Evolutionary conservation across 176 grass and related monocot species (phyloP), one percentile per base, ranked within the genome.

Genomic region (Chrysopogon serrulatus): DNA sequence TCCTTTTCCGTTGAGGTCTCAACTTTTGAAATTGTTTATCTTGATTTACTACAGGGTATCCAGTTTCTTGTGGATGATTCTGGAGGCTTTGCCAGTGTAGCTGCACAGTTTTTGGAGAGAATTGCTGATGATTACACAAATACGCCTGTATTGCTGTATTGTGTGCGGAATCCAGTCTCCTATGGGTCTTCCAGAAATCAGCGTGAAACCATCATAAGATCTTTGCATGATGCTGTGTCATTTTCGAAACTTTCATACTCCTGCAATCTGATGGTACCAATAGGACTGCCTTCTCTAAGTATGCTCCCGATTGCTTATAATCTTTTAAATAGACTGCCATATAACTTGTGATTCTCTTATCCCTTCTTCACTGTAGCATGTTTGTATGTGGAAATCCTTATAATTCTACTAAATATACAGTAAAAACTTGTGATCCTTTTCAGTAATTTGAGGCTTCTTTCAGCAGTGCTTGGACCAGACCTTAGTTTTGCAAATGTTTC

Each of bases 71-170:
- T 96, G 48, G 88, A 90, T 15, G 88, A 90, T 80, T 90, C 84
- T 28, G 88, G 88, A 74, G 88, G 88, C 8, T 99, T 99, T 93
- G 92, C 93, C 45, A 85, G 62, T 59, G 70, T 94, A 40, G 91
- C 89, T 87, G 88, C 83, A 71, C 83, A 91, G 48, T 90, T 85
- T 88, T 86, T 94, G 82, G 93, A 99, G 87, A 94, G 83, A 69
- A 87, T 96, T 54, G 87, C 85, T 43, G 96, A 98, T 95, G 93
- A 99, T 82, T 99, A 99, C 65, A 81, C 96, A 84, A 96, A 94
- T 72, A 81, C 77, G 67, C 96, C 87, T 74, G 89, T 99, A 51
- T 81, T 99, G 82, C 78, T 99, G 49, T 96, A 94, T 70, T 70
- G 85, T 90, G 93, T 76, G 40, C 92, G 93, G 86, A 87, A 92